Evolutionary conservation across 495 filamentous ascomycete genomes (phyloP).

Genomic region (Penicillium macrosclerotiorum): DNA sequence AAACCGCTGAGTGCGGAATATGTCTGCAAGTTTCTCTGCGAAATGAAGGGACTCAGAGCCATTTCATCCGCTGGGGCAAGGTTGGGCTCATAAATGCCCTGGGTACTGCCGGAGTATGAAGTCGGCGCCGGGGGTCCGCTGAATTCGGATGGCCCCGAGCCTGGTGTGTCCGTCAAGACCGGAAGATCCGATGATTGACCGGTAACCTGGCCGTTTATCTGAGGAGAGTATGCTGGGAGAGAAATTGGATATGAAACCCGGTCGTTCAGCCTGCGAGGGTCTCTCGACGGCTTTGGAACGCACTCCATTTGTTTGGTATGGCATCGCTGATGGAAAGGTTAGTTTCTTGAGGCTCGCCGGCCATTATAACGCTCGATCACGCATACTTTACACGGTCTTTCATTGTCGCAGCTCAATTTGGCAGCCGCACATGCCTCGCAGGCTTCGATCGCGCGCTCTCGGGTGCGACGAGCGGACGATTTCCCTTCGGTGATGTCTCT

Average conservation of each 20-base stretch:
- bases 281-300: neutral
- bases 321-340: conserved; percentile 11
- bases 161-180: conserved; percentile 3
- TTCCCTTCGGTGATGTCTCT: conserved; percentile 10
- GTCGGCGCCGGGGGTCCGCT: conserved; percentile 1
- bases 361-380: no score
- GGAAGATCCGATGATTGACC: neutral
- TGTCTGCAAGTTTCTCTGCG: neutral
- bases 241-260: neutral
- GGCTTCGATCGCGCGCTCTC: conserved; percentile 20
- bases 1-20: conserved; percentile 11
- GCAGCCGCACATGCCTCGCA: conserved; percentile 24
- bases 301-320: conserved; percentile 14
- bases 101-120: conserved; percentile 3
- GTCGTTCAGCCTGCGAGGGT: neutral
- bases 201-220: neutral
- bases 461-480: neutral
- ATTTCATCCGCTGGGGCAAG: neutral
- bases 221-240: neutral
- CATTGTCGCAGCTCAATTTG: conserved; percentile 27
- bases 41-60: neutral
- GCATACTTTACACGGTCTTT: conserved; percentile 23
- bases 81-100: conserved; percentile 4
- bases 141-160: conserved; percentile 8
- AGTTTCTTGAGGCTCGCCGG: no score